Evolutionary conservation across 225 moss, liverwort and hornwort genomes (phyloP), one percentile per base, ranked within the genome.

Genomic region (Antitrichia curtipendula): DNA sequence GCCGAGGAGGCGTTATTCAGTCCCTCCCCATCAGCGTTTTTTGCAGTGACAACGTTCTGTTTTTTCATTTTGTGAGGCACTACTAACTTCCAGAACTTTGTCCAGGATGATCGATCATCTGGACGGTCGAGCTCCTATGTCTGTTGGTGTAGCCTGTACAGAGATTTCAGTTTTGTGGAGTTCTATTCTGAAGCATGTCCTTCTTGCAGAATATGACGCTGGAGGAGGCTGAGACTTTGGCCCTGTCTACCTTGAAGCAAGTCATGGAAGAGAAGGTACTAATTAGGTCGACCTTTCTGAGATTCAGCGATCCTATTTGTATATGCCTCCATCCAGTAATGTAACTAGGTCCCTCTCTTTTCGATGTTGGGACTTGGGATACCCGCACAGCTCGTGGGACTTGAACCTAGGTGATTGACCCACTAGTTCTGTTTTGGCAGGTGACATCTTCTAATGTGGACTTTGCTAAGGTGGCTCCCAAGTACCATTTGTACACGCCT

Each of bases 231-330:
- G 98, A 98, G 92, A 96, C 95, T 81, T 92, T 96, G 86, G 96
- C 96, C 59, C 91, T 96, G n/a, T 98, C 98, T 50, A 98, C 98
- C 12, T 91, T 97, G 86, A 98, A 96, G 94, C 98, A 96, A 87
- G 98, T 98, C 86, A 98, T 98, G 98, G 98, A 98, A 92, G 98
- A 98, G 62, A 96, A 96, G 94, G 98, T 95, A 83, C 59, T 40
- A 53, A 63, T 23, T 27, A 15, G 71, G n/a, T 68, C 38, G 49
- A 34, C 31, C 19, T 36, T 32, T 29, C 38, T 76, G 28, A 54
- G 21, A 74, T 83, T 56, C 38, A 22, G 60, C 7, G 63, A 71
- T 82, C 15, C 82, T 64, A 9, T 71, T 36, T 63, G 62, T 20
- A 40, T 52, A 73, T 75, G 36, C 71, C 53, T 64, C 49, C 78